Evolutionary conservation across 257 asterid genomes (phyloP).

Genomic region (Verbascum thapsus): DNA sequence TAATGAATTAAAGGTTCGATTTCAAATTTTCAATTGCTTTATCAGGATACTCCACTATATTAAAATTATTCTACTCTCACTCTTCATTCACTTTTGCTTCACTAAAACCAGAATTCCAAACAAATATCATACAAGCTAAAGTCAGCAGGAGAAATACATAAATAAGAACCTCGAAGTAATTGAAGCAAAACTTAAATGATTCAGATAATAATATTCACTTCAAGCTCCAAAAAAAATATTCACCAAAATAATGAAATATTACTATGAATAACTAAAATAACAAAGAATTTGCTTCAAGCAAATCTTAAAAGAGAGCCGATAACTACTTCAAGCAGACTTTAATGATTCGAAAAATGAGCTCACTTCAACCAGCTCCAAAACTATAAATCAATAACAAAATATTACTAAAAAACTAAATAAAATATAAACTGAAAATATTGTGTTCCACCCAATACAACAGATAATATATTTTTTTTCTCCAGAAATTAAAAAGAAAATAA

Average conservation of each 20-base stretch:
- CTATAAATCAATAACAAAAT: neutral
- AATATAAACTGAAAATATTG: neutral
- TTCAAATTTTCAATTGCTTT: neutral
- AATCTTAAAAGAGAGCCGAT: no score
- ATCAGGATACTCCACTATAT: neutral
- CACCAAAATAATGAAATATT: no score
- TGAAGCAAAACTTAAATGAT: neutral
- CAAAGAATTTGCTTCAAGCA: no score
- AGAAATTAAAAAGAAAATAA: neutral
- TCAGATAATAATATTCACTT: neutral
- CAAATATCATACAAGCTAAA: conserved; percentile 4
- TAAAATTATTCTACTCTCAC: neutral
- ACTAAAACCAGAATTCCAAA: neutral
- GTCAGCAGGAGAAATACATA: neutral
- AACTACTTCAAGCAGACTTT: no score
- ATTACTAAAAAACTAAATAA: neutral
- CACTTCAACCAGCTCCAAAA: conserved; percentile 1
- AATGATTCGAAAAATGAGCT: neutral
- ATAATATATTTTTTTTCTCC: no score
- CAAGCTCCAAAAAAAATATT: no score
- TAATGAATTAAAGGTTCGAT: neutral
- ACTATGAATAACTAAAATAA: no score
- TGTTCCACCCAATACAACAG: neutral
- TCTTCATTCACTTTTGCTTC: neutral
- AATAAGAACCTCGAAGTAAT: conserved; percentile 8